phyloP scores from a whole-genome alignment of 2,329 filamentous ascomycete genomes.

The Clarireedia paspali region DNA sequence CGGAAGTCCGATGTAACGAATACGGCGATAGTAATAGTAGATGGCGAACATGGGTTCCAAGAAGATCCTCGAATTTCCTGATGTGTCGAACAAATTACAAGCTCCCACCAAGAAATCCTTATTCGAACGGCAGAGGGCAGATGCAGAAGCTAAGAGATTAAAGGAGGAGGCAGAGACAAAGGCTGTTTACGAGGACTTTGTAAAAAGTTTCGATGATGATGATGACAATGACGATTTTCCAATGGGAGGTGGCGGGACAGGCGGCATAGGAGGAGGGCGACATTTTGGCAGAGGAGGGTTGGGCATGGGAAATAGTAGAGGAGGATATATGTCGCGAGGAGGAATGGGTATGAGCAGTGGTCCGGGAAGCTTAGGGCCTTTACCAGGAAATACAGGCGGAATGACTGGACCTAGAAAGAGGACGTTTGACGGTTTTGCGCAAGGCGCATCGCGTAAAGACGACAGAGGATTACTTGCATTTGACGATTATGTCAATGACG shows the following conservation, averaged over 20 bases:
- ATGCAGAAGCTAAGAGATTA: slow-evolving; percentile 79
- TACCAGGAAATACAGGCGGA: slow-evolving; percentile 36
- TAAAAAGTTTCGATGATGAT: slow-evolving; percentile 66
- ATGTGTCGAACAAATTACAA: slow-evolving; percentile 68
- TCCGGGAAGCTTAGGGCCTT: slow-evolving; percentile 52
- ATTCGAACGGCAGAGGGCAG: slow-evolving; percentile 82
- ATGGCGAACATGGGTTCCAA: slow-evolving; percentile 14
- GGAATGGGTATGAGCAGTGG: slow-evolving; percentile 37
- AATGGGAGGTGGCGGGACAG: slow-evolving; percentile 10
- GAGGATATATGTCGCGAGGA: slow-evolving; percentile 3
- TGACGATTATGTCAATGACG: slow-evolving; percentile 27
- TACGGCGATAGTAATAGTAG: too few species aligned
- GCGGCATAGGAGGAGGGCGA: slow-evolving; percentile 33
- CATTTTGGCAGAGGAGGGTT: slow-evolving; percentile 48
- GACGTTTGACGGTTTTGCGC: slow-evolving; percentile 40
- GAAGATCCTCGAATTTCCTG: slow-evolving; percentile 48
- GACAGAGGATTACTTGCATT: slow-evolving; percentile 27
- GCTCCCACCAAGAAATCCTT: slow-evolving; percentile 76
- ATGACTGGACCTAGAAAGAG: slow-evolving; percentile 39
- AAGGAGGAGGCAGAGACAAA: slow-evolving; percentile 82
- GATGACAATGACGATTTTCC: slow-evolving; percentile 35
- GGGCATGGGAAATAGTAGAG: slow-evolving; percentile 23
- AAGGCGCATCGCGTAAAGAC: slow-evolving; percentile 26
- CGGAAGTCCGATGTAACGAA: too few species aligned
- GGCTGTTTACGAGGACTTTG: slow-evolving; percentile 79